Base-by-base conservation (phyloP, 2,329 filamentous ascomycete genomes). In the Aspergillus sp. region DNA sequence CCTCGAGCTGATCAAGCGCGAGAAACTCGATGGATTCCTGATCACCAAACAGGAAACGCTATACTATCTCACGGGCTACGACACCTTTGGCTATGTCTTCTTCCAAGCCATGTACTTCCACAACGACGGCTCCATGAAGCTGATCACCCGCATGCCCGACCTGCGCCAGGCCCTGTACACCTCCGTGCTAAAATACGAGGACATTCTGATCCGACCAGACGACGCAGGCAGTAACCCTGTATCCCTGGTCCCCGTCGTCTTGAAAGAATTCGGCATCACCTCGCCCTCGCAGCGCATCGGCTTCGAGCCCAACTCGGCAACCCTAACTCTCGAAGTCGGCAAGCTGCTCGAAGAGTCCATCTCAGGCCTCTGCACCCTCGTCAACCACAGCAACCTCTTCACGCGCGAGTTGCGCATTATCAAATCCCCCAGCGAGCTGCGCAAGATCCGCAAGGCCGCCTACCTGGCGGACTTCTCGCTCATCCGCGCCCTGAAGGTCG, bases 101-200 rank as follows among this genome's bases (percentile, higher is more conserved):
- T 73, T 73, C 57, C 70, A 73, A 57, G 69, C 70, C 48, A 71
- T 73, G 68, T 73, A 73, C 62, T 71, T 73, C 61, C 70, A 73
- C 62, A 65, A 48, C 24, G 70, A 73, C 43, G 70, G 70, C 9
- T 64, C 61, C 15, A 70, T 73, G 68, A 54, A 60, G 2, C 55
- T 73, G 38, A 72, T 73, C 55, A 73, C 70, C 18, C 58, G 60
- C 9, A 61, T 61, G 15, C 62, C 60, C 1, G 70, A 72, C 51
- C 64, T 72, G 1, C 65, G 70, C 12, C 70, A 72, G 61, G 70
- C 70, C 13, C 65, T 72, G 5, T 72, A 70, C 61, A 72, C 70
- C 17, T 72, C 70, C 2, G 62, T 68, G 5, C 45, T 71, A 15
- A 65, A 67, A 8, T 64, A 71, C 22, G 69, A 66, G 54, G 60